A percentile compares a stretch with the other conserved stretches of the same genome.
Conservation (phyloP, 495 filamentous ascomycete species). For the Xylaria palmicola region DNA sequence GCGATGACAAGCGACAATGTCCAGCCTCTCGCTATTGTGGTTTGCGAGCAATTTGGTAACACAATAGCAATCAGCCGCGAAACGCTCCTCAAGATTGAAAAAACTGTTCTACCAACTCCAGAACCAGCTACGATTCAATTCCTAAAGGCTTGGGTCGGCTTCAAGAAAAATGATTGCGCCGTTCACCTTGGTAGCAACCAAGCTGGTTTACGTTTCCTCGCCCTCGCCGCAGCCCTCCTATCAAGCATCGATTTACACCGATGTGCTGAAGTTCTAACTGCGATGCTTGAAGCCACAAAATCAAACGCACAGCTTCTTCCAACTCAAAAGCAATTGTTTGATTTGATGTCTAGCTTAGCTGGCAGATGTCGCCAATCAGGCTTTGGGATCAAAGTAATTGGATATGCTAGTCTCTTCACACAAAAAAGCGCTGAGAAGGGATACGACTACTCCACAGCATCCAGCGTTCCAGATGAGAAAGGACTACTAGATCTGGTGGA, state of each 20-base stretch:
- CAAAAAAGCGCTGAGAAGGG: not conserved
- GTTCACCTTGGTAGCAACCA: slow-evolving; percentile 16
- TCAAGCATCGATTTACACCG: not conserved
- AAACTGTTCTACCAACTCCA: slow-evolving; percentile 4
- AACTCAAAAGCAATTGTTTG: not conserved
- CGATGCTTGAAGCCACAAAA: not conserved
- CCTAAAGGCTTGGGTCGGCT: slow-evolving; percentile 15
- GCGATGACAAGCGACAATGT: slow-evolving; percentile 21
- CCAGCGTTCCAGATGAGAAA: not conserved
- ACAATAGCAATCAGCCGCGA: slow-evolving; percentile 17
- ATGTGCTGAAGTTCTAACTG: not conserved
- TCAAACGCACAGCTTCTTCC: not conserved
- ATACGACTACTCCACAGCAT: not conserved
- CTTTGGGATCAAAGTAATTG: not conserved
- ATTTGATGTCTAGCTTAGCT: not conserved
- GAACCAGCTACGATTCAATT: slow-evolving; percentile 11
- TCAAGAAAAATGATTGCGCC: slow-evolving; percentile 16
- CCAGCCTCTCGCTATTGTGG: slow-evolving; percentile 17
- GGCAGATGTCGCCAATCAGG: not conserved
- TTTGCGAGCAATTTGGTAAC: slow-evolving; percentile 18
- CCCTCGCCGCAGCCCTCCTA: slow-evolving; percentile 13
- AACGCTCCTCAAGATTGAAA: slow-evolving; percentile 13
- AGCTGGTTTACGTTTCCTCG: slow-evolving; percentile 23
- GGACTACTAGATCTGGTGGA: not conserved
- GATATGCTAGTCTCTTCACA: not conserved